phyloP scores from a whole-genome alignment of 805 yeast genomes.

The Jamesozyma rosinii region DNA sequence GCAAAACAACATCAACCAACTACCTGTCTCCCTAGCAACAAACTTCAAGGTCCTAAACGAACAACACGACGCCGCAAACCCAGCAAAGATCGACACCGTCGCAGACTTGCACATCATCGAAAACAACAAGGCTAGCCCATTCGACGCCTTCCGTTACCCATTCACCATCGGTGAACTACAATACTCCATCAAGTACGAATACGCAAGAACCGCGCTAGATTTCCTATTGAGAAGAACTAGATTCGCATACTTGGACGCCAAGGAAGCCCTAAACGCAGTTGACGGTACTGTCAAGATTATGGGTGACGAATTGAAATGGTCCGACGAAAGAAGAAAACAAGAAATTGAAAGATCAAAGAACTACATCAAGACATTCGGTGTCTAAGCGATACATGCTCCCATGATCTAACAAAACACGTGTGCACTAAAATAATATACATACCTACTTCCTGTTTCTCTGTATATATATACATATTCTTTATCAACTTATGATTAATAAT shows the following conservation, averaged over 20 bases:
- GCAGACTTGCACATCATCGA: constrained; percentile 3
- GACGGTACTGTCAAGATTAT: constrained; percentile 80
- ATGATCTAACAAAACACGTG: background rate
- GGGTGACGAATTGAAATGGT: constrained; percentile 76
- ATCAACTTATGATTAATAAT: background rate
- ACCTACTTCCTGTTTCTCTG: background rate
- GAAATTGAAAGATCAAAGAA: constrained; percentile 40
- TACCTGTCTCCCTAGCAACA: constrained; percentile 56
- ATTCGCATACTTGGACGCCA: constrained; percentile 82
- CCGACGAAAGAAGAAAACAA: constrained; percentile 46
- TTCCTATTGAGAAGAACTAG: constrained; percentile 89
- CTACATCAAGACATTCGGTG: constrained; percentile 57
- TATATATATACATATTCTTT: background rate
- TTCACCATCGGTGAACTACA: constrained; percentile 85
- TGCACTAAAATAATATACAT: background rate
- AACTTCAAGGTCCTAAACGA: constrained; percentile 23
- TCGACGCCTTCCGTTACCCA: constrained; percentile 55
- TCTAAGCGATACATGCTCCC: constrained; percentile 9
- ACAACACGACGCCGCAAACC: constrained; percentile 1
- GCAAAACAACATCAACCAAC: constrained; percentile 44
- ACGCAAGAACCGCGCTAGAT: constrained; percentile 79
- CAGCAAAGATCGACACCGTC: background rate
- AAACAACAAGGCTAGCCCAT: constrained; percentile 5
- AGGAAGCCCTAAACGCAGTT: constrained; percentile 69
- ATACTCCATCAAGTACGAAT: constrained; percentile 74